Evolutionary conservation across 2,329 filamentous ascomycete genomes (phyloP), one percentile per base, ranked within the genome.

Genomic region (Exophiala alcalophila): DNA sequence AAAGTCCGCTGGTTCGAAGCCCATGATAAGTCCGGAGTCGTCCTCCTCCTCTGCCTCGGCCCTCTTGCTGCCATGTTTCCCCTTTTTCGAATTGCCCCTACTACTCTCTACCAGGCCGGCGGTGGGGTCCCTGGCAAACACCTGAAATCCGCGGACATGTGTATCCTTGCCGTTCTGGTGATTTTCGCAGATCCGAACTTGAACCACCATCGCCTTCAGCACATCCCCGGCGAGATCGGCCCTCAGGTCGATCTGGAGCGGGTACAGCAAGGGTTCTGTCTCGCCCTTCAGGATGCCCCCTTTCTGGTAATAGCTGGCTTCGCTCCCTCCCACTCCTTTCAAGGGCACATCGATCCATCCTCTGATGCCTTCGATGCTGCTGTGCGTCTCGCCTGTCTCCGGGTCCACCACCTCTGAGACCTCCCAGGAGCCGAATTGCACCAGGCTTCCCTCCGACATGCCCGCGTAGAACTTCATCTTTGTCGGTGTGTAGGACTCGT

Each of bases 111-210:
- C 27, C 31, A 33, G 32, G n/a, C n/a, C n/a, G n/a, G n/a, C 38
- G 18, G 33, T 49, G 33, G 70, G 66, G 47, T 73, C 69, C 20
- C 60, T 62, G 10, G 78, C 75, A 59, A 82, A 98, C 7, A 97
- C 84, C 68, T 95, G 94, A 64, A 98, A 77, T 2, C 89, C 91
- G 11, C 92, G 78, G 16, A 98, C 77, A 71, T 98, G 92, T n/a
- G 92, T 98, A 63, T 98, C 92, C 64, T 98, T 98, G 52, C 92
- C 92, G 63, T 98, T 98, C 67, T 98, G 92, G 64, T 98, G 92
- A 61, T 98, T 98, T 68, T 97, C 92, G 37, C 91, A 77, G 34
- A 98, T 83, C 54, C 86, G 82, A 59, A 97, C 82, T 64, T 97
- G 90, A 19, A 98, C 75, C 20, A 97, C 80, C 68, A 91, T 95